Evolutionary conservation across 495 filamentous ascomycete species (phyloP), one percentile per base, ranked within the genome.

Genomic region (Darksidea phi): DNA sequence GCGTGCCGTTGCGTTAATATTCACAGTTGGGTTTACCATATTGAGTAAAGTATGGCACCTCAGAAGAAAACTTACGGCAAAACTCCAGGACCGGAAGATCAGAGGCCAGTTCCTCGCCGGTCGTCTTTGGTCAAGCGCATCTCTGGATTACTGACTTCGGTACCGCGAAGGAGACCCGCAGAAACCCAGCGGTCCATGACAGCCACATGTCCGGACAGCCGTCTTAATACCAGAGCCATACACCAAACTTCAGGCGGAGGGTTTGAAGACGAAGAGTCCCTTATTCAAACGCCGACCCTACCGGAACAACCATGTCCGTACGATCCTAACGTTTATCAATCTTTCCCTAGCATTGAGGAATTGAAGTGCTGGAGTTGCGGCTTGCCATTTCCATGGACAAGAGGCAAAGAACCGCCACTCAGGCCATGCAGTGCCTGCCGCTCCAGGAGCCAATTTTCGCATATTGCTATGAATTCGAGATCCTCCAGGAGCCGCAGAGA

Each of bases 291-390:
- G 15, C 8, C 15, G 36, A 15, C 7, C 15, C 8, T 15, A 38
- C 36, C 7, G 36, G 36, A 38, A 38, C 8, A 43, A n/a, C 28
- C 15, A 20, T 64, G 52, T 64, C 47, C 49, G 1, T 45, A 64
- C 34, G 54, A 64, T 48, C 48, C 61, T 24, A 46, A 34, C 17
- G 2, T 21, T 5, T 59, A 53, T 26, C 21, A 42, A 7, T 64
- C 61, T 1, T 64, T 64, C 43, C 61, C 61, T 15, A 23, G 11
- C 0, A 34, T 64, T 18, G 61, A 64, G 20, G 51, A 23, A 24
- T 11, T n/a, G n/a, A n/a, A 20, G 1, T 37, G 41, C 28, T 55
- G 13, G 18, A 17, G 18, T 6, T 45, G 23, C 24, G 21, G 17
- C 11, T 1, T 45, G 23, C 28, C 57, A 34, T 36, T 2, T 53